Evolutionary conservation across 768 basidiomycete genomes (phyloP).

Genomic region (Daedaleopsis nitida): DNA sequence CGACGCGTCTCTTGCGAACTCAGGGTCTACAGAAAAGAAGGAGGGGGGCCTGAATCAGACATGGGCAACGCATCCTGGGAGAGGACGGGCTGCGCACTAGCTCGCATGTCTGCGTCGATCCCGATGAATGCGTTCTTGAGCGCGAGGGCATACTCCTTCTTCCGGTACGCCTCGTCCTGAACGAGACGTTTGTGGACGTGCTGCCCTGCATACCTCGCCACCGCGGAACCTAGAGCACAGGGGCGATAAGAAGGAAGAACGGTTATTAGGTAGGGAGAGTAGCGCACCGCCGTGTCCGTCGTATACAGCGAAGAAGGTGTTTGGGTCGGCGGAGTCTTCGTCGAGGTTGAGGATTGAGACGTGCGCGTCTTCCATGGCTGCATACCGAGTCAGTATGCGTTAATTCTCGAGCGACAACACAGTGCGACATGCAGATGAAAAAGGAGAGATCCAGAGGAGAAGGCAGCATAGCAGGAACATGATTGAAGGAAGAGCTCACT

Average conservation of each 20-base stretch:
- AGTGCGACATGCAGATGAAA: not conserved
- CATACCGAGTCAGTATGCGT: conserved; percentile 10
- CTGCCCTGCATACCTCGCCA: conserved; percentile 86
- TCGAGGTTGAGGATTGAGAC: conserved; percentile 72
- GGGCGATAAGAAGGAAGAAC: not conserved
- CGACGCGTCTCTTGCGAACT: conserved; percentile 87
- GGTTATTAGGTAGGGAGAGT: not conserved
- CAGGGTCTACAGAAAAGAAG: conserved; percentile 58
- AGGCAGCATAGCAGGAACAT: not conserved
- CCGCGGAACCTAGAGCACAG: conserved; percentile 61
- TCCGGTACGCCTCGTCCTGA: conserved; percentile 69
- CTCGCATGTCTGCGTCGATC: conserved; percentile 92
- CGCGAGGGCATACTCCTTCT: conserved; percentile 70
- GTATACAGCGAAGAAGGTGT: conserved; percentile 94
- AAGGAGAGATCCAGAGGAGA: not conserved
- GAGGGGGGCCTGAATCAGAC: conserved; percentile 12
- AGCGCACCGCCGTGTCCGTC: conserved; percentile 94
- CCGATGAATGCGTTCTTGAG: conserved; percentile 89
- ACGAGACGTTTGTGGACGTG: conserved; percentile 80
- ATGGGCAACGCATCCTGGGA: conserved; percentile 7
- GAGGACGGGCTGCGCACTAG: conserved; percentile 50
- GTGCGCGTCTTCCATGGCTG: conserved; percentile 99
- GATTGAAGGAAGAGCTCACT: conserved; percentile 56
- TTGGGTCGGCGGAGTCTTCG: conserved; percentile 45
- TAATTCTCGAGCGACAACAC: not conserved